Base-by-base conservation (phyloP, 2,329 filamentous ascomycete genomes). In the Trichoderma harzianum region DNA sequence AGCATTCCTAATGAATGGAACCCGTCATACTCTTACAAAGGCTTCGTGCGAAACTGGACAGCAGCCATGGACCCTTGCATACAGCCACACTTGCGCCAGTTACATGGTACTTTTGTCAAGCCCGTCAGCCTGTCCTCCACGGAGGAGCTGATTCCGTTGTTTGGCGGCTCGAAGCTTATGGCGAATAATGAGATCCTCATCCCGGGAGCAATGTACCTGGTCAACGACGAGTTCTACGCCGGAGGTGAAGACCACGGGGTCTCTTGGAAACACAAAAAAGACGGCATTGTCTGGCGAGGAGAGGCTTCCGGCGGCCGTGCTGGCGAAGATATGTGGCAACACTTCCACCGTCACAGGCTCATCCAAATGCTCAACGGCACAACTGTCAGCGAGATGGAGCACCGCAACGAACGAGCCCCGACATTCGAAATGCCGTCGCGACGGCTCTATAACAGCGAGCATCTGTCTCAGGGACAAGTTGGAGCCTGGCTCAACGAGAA, bases 271-370 rank as follows among this genome's bases (percentile, higher is more conserved):
- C 78, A 84, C 39, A 92, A 92, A 79, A 80, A 81, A 32, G 83
- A 87, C 69, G 82, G 80, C 4, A 80, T 90, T 60, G 81, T 91
- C 43, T 92, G 90, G 90, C 88, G 90, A 47, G 90, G 90, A 60
- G 87, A 88, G 2, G 89, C 88, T 3, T 90, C 89, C 8, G 90
- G 90, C 3, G 90, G 89, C 2, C 82, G 84, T 32, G 80, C 84
- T 60, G 81, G 80, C 70, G 76, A 77, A n/a, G 78, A 88, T 58
- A 91, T 87, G 73, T 93, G 91, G 91, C 84, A 84, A 39, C 87
- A 88, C 43, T 92, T 92, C 76, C 91, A 93, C 73, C 89, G 91
- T n/a, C 91, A 92, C 75, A 89, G 91, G 5, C 88, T 93, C 72
- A 83, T 93, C 30, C 84, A 89, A 72, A 91, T 93, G 89, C 82